Evolutionary conservation across 73 alveolate species (phyloP).

Genomic region (Paramecium caudatum): DNA sequence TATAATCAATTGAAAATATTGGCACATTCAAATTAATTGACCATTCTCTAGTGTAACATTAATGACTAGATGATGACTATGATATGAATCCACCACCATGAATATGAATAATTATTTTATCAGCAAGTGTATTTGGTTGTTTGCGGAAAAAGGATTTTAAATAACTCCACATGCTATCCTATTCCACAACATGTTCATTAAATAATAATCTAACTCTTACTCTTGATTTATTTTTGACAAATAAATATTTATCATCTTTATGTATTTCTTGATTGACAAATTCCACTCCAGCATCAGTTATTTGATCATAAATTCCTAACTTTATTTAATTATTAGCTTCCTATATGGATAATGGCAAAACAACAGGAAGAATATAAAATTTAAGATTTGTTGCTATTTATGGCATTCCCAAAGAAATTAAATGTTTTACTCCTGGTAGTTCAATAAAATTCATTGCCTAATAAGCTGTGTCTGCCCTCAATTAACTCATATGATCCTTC

Average conservation of each 20-base stretch:
- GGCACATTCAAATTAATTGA: slow-evolving; percentile 81
- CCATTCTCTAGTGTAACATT: slow-evolving; percentile 88
- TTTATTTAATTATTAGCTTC: background rate
- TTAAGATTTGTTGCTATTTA: slow-evolving; percentile 20
- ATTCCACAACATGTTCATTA: slow-evolving; percentile 42
- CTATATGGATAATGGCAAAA: slow-evolving; percentile 1
- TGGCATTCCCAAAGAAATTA: slow-evolving; percentile 45
- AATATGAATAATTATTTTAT: slow-evolving; percentile 82
- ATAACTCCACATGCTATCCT: slow-evolving; percentile 8
- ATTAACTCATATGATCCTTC: slow-evolving; percentile 30
- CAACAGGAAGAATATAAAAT: slow-evolving; percentile 46
- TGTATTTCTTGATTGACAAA: slow-evolving; percentile 62
- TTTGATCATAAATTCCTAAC: slow-evolving; percentile 3
- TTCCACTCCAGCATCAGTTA: background rate
- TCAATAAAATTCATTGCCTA: slow-evolving; percentile 58
- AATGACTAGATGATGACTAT: slow-evolving; percentile 83
- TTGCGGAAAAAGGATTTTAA: slow-evolving; percentile 40
- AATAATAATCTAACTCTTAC: slow-evolving; percentile 56
- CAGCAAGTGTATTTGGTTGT: background rate
- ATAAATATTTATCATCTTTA: background rate
- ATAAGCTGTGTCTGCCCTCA: slow-evolving; percentile 44
- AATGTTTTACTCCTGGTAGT: slow-evolving; percentile 51
- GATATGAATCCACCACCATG: slow-evolving; percentile 97
- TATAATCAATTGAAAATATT: slow-evolving; percentile 87
- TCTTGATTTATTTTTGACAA: slow-evolving; percentile 1